A percentile compares a stretch with the other conserved stretches of the same genome.
Conservation (phyloP, 495 filamentous ascomycete species). For the Neurospora sp. region DNA sequence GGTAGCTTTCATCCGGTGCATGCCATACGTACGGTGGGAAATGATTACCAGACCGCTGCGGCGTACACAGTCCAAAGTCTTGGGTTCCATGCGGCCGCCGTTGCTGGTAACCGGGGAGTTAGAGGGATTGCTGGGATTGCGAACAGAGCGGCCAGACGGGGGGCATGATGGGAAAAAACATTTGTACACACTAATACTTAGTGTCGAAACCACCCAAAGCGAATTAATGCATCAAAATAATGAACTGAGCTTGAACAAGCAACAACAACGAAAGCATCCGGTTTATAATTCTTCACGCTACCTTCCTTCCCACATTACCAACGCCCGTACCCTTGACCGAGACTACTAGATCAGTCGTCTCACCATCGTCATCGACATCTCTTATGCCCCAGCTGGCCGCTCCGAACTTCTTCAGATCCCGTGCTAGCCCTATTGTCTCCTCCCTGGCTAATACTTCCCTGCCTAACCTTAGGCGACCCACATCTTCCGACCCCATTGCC, state of each 20-base stretch:
- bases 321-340: constrained; percentile 90
- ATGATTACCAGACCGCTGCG: constrained; percentile 38
- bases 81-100: constrained; percentile 37
- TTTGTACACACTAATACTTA: neutral
- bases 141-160: neutral
- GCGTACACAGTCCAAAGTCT: constrained; percentile 40
- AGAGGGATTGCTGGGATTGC: neutral
- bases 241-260: neutral
- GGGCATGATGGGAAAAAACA: neutral
- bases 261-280: neutral
- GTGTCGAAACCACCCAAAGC: neutral
- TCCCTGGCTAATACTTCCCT: constrained; percentile 72
- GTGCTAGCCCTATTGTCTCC: constrained; percentile 62
- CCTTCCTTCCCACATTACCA: constrained; percentile 90
- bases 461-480: constrained; percentile 46
- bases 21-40: constrained; percentile 55
- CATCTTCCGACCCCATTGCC: constrained; percentile 80
- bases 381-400: constrained; percentile 79
- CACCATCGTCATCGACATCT: constrained; percentile 53
- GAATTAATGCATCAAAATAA: neutral
- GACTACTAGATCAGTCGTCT: constrained; percentile 62
- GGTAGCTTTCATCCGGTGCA: constrained; percentile 59
- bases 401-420: constrained; percentile 79
- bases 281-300: constrained; percentile 48
- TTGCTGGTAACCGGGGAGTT: constrained; percentile 28